Base-by-base conservation (phyloP, 2,329 filamentous ascomycete species). In the Xylariaceae sp. region DNA sequence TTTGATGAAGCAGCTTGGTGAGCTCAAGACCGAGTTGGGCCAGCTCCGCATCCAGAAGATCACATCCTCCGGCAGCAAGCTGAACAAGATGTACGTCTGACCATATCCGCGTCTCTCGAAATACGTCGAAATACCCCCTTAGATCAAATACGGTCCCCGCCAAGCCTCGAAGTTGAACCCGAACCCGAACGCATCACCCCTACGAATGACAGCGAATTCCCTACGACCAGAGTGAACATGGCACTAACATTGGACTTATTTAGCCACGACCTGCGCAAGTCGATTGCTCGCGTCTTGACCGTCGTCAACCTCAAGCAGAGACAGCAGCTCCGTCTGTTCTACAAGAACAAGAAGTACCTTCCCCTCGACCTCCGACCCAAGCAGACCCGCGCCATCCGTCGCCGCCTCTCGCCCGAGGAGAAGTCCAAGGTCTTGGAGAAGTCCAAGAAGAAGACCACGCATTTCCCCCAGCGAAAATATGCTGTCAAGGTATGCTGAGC, bases 221-320 rank as follows among this genome's bases (percentile, higher is more conserved):
- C 16, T 2, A n/a, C 33, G 14, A 16, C n/a, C 16, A 22, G 17
- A 10, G 19, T 19, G 16, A 54, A 42, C 9, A 46, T 14, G 13
- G 31, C 28, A 34, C 50, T 56, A 43, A 60, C 46, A n/a, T 56
- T 54, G 40, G 57, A 41, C 42, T 50, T 54, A 33, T 65, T 66
- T 69, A 97, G 92, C 80, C 90, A 96, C 83, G 95, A 99, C 77
- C 84, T 99, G 76, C 92, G 94, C 84, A 99, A 99, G 86, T 96
- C 92, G 65, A 97, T 99, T 79, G 95, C 94, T 73, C 92, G 93
- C 74, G 90, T 97, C 79, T 87, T 99, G 71, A 99, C 94, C 77
- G 85, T 99, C 82, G 96, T 99, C 87, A 99, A 97, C 86, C 88
- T 91, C 79, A 97, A 96, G 86, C 94, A 99, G 84, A 89, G 95